Evolutionary conservation across 768 basidiomycete species (phyloP).

Genomic region (Imleria badia): DNA sequence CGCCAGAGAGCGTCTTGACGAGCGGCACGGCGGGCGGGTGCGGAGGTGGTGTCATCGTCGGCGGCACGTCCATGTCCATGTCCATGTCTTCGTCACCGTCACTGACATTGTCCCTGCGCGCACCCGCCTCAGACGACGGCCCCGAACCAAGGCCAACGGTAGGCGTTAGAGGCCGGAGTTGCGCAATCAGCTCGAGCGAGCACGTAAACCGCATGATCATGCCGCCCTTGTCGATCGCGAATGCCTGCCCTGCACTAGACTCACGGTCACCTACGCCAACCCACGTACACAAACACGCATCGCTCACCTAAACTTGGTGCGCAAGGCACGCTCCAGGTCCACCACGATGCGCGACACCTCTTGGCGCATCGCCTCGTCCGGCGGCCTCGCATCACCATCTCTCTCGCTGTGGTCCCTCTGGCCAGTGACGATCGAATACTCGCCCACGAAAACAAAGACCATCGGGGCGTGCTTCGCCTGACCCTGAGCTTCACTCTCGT

Average conservation of each 20-base stretch:
- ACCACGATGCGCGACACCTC: constrained; percentile 18
- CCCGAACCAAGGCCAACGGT: background rate
- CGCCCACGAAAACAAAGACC: constrained; percentile 25
- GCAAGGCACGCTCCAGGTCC: constrained; percentile 13
- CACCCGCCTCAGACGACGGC: background rate
- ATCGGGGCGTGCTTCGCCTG: background rate
- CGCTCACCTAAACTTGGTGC: constrained; percentile 21
- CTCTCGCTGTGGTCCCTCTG: background rate
- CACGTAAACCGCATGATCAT: constrained; percentile 26
- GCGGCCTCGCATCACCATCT: background rate
- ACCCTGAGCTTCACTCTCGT: background rate
- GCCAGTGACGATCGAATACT: constrained; percentile 24
- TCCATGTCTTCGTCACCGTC: too few relatives aligned
- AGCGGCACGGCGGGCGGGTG: constrained; percentile 15
- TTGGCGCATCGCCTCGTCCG: constrained; percentile 12
- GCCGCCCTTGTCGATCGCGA: constrained; percentile 21
- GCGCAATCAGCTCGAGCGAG: constrained; percentile 21
- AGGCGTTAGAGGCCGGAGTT: constrained; percentile 7
- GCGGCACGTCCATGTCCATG: too few relatives aligned
- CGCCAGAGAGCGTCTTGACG: constrained; percentile 48
- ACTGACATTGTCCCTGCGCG: background rate
- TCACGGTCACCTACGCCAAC: background rate
- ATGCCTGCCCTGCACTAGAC: constrained; percentile 19
- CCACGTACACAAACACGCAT: background rate
- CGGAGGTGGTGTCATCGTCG: background rate